Base-by-base conservation (phyloP, 164 flowering plant genomes). In the Vitis rupestris region DNA sequence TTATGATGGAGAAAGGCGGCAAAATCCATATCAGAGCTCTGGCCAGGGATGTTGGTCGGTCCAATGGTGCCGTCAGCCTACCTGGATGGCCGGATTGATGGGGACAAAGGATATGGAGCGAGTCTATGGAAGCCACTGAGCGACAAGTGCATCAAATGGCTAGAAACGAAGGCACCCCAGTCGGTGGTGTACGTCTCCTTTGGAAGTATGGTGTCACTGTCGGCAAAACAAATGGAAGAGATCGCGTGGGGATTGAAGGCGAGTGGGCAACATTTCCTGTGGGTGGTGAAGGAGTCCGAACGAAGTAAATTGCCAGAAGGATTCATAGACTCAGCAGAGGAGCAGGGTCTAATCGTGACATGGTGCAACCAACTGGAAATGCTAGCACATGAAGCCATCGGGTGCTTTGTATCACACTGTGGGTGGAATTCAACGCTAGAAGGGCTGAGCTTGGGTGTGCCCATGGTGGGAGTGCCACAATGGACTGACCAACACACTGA, bases 41-140 rank as follows among this genome's bases (percentile, higher is more conserved):
- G 76, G 77, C 78, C 79, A 4, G 82, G 67, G 51, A 76, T 67
- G 72, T n/a, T 80, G 58, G 79, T 85, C 2, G 87, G 89, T 7
- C 89, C 89, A 3, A 83, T 79, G 84, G 81, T 85, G 5, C 89
- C 89, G 47, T 85, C 87, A 12, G 70, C 81, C 9, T 82, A 85
- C 70, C 51, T 85, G 64, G 87, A 83, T 48, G 77, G 73, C 0
- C 70, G 77, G 48, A 85, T 85, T 15, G 68, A 80, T 19, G 85
- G 65, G 0, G 89, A 85, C 72, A 74, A 59, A 27, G 82, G 79
- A 1, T 83, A 85, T 44, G 89, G 87, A 14, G 75, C 79, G 23
- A 80, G 80, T 63, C 74, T 85, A 27, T 85, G 82, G 85, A 75
- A 78, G 68, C 84, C 85, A 12, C 68, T 72, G 0, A 61, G 81